Conservation (phyloP, 176 grass and related monocot species). For the Rhynchospora pubera region DNA sequence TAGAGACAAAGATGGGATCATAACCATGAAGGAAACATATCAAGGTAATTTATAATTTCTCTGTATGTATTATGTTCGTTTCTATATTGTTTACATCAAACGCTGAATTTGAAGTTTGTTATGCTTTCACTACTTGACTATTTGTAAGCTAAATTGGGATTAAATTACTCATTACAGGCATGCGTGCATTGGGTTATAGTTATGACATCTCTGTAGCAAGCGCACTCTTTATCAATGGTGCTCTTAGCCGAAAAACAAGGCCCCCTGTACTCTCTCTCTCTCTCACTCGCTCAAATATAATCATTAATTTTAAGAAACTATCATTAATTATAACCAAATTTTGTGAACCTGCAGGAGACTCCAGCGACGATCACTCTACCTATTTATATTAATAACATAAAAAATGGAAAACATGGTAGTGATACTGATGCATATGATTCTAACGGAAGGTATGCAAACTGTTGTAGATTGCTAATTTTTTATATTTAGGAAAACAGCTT, state of each 20-base stretch:
- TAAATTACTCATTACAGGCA: conserved; percentile 16
- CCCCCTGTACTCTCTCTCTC: conserved; percentile 29
- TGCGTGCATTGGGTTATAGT: conserved; percentile 38
- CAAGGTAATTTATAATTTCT: conserved; percentile 26
- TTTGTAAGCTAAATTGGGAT: neutral
- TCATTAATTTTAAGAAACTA: neutral
- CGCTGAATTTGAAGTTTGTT: neutral
- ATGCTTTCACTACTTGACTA: neutral
- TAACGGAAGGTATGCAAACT: conserved; percentile 50
- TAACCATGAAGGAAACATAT: conserved; percentile 42
- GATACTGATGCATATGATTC: conserved; percentile 60
- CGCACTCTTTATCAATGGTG: conserved; percentile 45
- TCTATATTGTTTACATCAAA: neutral
- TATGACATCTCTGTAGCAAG: neutral
- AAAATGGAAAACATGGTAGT: conserved; percentile 67
- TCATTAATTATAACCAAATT: neutral
- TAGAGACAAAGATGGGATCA: conserved; percentile 45
- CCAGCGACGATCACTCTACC: conserved; percentile 22
- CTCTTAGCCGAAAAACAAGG: conserved; percentile 23
- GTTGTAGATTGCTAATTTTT: neutral
- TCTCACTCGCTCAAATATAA: neutral
- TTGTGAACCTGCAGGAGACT: conserved; percentile 32
- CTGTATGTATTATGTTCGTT: neutral
- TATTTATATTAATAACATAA: conserved; percentile 67
- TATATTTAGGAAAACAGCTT: neutral